phyloP scores from a whole-genome alignment of 192 early-diverging fungal genomes.

The Rhizophagus prolifer region DNA sequence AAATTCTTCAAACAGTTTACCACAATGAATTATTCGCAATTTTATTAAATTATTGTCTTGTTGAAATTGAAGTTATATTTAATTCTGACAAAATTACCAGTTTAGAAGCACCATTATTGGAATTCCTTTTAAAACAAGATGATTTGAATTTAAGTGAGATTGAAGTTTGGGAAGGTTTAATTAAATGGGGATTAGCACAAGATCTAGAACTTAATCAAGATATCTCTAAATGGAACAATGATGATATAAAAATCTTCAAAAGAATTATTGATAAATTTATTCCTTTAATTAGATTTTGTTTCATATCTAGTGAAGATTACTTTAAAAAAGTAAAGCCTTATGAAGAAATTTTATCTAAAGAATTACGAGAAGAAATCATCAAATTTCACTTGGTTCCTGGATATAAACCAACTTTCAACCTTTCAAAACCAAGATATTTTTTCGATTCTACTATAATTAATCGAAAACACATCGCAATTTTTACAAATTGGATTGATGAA shows the following conservation, averaged over 20 bases:
- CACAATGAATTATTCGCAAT: no score
- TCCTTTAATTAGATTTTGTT: constrained; percentile 10
- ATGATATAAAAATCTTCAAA: not conserved
- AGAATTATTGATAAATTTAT: not conserved
- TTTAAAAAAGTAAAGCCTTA: constrained; percentile 1
- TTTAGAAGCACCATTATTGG: no score
- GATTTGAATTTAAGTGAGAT: constrained; percentile 14
- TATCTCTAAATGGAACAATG: no score
- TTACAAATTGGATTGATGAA: constrained; percentile 17
- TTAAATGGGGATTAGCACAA: constrained; percentile 23
- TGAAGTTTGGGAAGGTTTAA: constrained; percentile 12
- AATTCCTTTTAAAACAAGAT: constrained; percentile 5
- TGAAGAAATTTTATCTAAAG: not conserved
- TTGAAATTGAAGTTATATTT: no score
- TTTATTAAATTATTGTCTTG: no score
- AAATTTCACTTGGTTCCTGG: not conserved
- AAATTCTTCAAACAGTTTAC: no score
- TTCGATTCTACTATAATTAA: constrained; percentile 3
- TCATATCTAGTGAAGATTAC: not conserved
- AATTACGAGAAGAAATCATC: not conserved
- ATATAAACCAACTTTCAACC: not conserved
- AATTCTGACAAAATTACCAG: no score
- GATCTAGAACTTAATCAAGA: not conserved
- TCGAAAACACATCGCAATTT: not conserved
- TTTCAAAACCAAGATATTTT: not conserved